Evolutionary conservation across 345 rosid genomes (phyloP).

Genomic region (Camelina neglecta): DNA sequence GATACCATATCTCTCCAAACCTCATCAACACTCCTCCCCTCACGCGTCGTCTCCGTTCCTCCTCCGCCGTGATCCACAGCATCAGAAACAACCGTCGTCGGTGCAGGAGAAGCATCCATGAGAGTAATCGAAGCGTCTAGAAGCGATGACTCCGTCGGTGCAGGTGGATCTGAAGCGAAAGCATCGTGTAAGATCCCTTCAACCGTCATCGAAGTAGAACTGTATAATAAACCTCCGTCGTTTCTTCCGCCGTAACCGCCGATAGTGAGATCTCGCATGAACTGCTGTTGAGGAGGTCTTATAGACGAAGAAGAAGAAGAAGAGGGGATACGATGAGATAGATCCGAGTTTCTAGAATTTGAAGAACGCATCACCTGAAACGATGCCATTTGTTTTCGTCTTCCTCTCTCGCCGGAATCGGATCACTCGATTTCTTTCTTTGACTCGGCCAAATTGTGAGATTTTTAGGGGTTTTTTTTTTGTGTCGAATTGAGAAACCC

Average conservation of each 20-base stretch:
- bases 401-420: constrained; percentile 41
- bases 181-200: constrained; percentile 28
- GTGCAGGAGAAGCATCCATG: constrained; percentile 30
- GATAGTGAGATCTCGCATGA: constrained; percentile 23
- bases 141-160: constrained; percentile 33
- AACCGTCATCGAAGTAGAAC: constrained; percentile 28
- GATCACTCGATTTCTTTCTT: constrained; percentile 26
- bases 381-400: constrained; percentile 57
- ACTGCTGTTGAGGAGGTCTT: constrained; percentile 37
- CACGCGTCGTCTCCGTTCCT: constrained; percentile 12
- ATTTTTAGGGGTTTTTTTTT: constrained; percentile 4
- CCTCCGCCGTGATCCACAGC: neutral
- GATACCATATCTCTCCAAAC: constrained; percentile 90
- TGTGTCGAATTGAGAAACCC: neutral
- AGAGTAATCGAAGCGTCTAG: constrained; percentile 30
- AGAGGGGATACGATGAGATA: constrained; percentile 51
- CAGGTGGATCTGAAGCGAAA: constrained; percentile 45
- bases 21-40: constrained; percentile 62
- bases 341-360: constrained; percentile 67
- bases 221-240: constrained; percentile 8
- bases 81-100: constrained; percentile 26
- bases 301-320: constrained; percentile 46
- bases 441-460: constrained; percentile 30
- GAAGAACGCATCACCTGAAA: constrained; percentile 71
- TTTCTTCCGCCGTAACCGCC: constrained; percentile 31